A percentile compares a stretch with the other conserved stretches of the same genome.
phyloP scores from a whole-genome alignment of 176 grass and related monocot species.

The Avena sativa region DNA sequence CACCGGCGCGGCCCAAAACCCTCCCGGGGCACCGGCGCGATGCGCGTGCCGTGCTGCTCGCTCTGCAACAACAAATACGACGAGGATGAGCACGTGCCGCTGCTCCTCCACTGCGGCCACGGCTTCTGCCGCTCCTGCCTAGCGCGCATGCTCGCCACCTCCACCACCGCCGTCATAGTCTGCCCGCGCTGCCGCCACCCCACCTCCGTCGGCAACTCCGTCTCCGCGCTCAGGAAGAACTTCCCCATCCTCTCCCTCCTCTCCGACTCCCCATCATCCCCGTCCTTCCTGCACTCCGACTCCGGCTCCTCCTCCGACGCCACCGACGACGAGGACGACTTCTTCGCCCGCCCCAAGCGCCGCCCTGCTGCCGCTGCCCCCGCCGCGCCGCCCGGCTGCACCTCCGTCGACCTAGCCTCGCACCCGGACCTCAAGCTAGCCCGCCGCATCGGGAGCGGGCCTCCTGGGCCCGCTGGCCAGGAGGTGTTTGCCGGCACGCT shows the following conservation, averaged over 20 bases:
- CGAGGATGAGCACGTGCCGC: conserved; percentile 85
- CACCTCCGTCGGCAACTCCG: conserved; percentile 92
- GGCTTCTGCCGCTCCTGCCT: conserved; percentile 98
- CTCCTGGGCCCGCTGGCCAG: conserved; percentile 60
- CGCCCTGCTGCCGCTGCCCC: conserved; percentile 20
- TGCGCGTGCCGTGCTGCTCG: conserved; percentile 93
- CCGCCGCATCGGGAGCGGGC: conserved; percentile 66
- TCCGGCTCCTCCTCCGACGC: conserved; percentile 43
- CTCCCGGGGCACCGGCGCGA: conserved; percentile 34
- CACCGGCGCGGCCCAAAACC: conserved; percentile 1
- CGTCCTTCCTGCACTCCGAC: conserved; percentile 73
- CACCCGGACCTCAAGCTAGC: conserved; percentile 84
- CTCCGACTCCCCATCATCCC: conserved; percentile 65
- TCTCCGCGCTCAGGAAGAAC: conserved; percentile 89
- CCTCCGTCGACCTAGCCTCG: conserved; percentile 71
- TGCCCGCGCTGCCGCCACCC: conserved; percentile 94
- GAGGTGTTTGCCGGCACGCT: conserved; percentile 86
- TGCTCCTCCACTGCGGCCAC: conserved; percentile 97
- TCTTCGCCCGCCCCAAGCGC: conserved; percentile 47
- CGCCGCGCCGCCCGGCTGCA: conserved; percentile 28
- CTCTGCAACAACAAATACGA: conserved; percentile 87
- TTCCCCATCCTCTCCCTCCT: conserved; percentile 90
- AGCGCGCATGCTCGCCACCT: conserved; percentile 74
- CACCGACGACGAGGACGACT: conserved; percentile 61
- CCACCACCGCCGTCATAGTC: conserved; percentile 59